Evolutionary conservation across 225 moss, liverwort and hornwort genomes (phyloP).

Genomic region (Polytrichum commune): DNA sequence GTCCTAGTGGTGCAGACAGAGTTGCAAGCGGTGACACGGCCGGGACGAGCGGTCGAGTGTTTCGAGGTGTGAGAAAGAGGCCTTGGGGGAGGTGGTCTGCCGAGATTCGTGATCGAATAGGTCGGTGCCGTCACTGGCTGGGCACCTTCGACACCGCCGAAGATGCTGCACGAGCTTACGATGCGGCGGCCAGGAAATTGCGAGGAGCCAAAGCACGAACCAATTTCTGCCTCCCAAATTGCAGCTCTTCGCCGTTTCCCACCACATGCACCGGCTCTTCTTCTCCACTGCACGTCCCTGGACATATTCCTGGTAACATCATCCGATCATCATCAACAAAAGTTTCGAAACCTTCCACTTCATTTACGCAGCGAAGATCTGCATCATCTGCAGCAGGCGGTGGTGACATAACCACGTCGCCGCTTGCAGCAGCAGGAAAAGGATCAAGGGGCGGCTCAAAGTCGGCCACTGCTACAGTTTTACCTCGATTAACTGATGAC

Average conservation of each 20-base stretch:
- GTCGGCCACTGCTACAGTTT: slow-evolving; percentile 23
- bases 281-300: too few species aligned
- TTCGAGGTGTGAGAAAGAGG: slow-evolving; percentile 86
- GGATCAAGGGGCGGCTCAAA: neutral
- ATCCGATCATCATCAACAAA: too few species aligned
- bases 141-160: slow-evolving; percentile 97
- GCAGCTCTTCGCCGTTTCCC: slow-evolving; percentile 32
- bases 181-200: slow-evolving; percentile 80
- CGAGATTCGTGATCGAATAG: slow-evolving; percentile 93
- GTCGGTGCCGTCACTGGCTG: slow-evolving; percentile 89
- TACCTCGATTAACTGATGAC: slow-evolving; percentile 22
- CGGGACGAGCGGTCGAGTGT: slow-evolving; percentile 39
- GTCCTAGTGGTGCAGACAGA: slow-evolving; percentile 9
- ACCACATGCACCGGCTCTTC: slow-evolving; percentile 2
- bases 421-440: neutral
- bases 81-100: slow-evolving; percentile 99
- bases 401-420: neutral
- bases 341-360: slow-evolving; percentile 19
- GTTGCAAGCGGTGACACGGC: slow-evolving; percentile 34
- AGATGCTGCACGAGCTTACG: slow-evolving; percentile 92
- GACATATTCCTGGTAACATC: too few species aligned
- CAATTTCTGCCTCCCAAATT: slow-evolving; percentile 38
- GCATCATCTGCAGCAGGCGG: neutral
- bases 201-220: slow-evolving; percentile 78
- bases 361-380: neutral